Evolutionary conservation across 768 basidiomycete species (phyloP), one percentile per base, ranked within the genome.

Genomic region (Trametes cinnabarina): DNA sequence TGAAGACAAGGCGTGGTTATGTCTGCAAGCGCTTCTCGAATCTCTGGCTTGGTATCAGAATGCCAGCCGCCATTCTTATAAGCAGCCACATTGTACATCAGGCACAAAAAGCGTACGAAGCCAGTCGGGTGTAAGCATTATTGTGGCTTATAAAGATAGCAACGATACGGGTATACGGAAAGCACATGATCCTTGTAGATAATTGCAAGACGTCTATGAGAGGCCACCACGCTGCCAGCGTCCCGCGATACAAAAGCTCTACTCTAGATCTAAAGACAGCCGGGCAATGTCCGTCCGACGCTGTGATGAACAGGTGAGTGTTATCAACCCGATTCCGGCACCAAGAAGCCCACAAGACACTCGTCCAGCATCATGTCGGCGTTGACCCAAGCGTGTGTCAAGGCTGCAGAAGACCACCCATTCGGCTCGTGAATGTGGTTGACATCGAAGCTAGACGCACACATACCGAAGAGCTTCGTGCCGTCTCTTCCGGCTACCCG

Each of bases 331-430:
- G 6, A 81, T 64, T 93, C 91, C 1, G 87, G 72, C 12, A 94
- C 85, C 39, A 99, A 75, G 66, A 97, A 91, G 15, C 96, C 96
- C 35, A 99, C 89, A 44, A 97, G 77, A 71, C 93, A 98, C 32
- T 85, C 81, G 68, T 98, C 95, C 20, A 99, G 78, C 92, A 98
- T 97, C 65, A 88, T 88, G 49, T 99, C 96, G n/a, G 82, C 84
- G 64, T 93, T 98, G 30, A 99, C 94, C 96, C 96, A 99, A 3
- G 88, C 91, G 71, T 99, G 96, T 0, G 95, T 98, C 22, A 82
- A 73, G 44, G 89, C 96, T 98, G 62, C 11, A 32, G 32, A 34
- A 42, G 46, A 51, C 17, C 19, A 23, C 37, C 50, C 15, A 51
- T 43, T 30, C 30, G 37, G 53, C 57, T 34, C 42, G 14, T 28